Conservation (phyloP, 2,329 filamentous ascomycete species). For the Chaetomium sp. region DNA sequence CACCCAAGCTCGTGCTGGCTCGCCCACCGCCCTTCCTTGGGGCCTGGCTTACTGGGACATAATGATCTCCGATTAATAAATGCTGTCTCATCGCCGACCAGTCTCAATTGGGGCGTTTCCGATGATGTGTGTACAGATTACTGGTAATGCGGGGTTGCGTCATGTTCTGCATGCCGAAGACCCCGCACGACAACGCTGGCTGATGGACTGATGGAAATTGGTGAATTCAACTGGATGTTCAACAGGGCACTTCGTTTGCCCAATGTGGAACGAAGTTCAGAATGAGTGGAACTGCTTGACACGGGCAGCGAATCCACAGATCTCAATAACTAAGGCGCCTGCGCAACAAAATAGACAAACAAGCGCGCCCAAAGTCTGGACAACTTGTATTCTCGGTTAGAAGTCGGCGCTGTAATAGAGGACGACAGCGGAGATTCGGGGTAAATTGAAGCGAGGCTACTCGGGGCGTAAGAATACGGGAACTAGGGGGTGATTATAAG, state of each 20-base stretch:
- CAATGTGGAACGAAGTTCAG: background rate
- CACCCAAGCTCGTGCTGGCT: background rate
- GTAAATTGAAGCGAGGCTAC: slow-evolving; percentile 7
- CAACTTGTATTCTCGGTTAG: background rate
- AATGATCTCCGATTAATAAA: background rate
- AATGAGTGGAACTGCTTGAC: background rate
- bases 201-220: background rate
- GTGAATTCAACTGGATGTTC: background rate
- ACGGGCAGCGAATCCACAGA: background rate
- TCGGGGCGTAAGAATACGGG: background rate
- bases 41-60: background rate
- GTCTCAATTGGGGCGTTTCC: background rate
- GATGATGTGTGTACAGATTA: background rate
- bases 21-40: background rate
- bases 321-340: background rate
- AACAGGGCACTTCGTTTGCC: background rate
- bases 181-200: background rate
- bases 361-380: background rate
- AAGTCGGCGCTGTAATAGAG: background rate
- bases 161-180: background rate
- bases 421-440: background rate
- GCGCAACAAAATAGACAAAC: background rate
- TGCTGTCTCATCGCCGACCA: background rate
- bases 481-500: background rate
- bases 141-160: background rate